phyloP scores from a whole-genome alignment of 495 filamentous ascomycete species.

The Neurospora sp. region DNA sequence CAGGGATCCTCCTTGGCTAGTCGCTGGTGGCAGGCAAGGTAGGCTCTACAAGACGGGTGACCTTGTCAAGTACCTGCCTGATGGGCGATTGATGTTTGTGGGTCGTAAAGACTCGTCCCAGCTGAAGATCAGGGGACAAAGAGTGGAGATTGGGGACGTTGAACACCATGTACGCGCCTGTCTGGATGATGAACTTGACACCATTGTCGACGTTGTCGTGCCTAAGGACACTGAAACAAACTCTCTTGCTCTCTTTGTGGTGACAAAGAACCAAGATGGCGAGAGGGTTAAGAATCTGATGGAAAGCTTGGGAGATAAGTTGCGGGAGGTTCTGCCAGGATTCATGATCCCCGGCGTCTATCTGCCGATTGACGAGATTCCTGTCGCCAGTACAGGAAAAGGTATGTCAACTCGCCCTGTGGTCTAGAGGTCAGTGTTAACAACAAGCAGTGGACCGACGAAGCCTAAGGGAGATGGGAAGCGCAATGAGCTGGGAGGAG shows the following conservation, averaged over 20 bases:
- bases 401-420: not conserved
- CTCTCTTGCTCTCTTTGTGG: not conserved
- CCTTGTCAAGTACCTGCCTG: slow-evolving; percentile 44
- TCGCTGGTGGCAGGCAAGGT: not conserved
- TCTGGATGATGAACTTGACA: not conserved
- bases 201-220: not conserved
- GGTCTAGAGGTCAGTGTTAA: not conserved
- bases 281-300: not conserved
- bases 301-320: not conserved
- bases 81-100: slow-evolving; percentile 41
- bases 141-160: slow-evolving; percentile 40
- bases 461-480: not conserved
- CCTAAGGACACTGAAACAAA: not conserved
- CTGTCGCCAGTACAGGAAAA: not conserved
- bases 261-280: not conserved
- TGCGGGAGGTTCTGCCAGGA: not conserved
- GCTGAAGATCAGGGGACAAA: slow-evolving; percentile 31
- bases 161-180: slow-evolving; percentile 33
- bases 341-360: not conserved
- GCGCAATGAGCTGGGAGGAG: not conserved
- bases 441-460: not conserved
- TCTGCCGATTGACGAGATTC: not conserved
- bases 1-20: slow-evolving; percentile 5
- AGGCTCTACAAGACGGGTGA: slow-evolving; percentile 53
- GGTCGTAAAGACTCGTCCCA: slow-evolving; percentile 22